Base-by-base conservation (phyloP, 2,329 filamentous ascomycete species). In the Samsoniella hepiali region DNA sequence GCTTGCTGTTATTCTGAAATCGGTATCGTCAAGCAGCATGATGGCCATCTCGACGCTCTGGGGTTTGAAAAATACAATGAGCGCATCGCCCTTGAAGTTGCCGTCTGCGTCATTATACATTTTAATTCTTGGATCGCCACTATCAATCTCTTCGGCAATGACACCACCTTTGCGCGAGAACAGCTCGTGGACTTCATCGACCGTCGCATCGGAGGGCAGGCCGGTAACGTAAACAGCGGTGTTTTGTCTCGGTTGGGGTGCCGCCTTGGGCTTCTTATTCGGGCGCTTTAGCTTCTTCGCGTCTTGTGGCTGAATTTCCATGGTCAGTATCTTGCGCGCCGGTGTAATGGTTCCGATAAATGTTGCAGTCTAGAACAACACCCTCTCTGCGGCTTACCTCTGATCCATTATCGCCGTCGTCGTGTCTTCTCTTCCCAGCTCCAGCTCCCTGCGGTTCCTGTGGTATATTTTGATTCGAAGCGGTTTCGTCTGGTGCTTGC, bases 91-190 rank as follows among this genome's bases (percentile, higher is more conserved):
- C 73, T 97, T 98, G 82, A 97, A 96, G 17, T 87, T 85, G 27
- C 93, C 95, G 1, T 88, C 78, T 1, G 90, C 86, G 73, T 97
- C 88, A 27, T 82, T 86, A 77, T 99, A 99, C 75, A 99, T 86
- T 78, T 97, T 98, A 77, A 99, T 94, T 44, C 95, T 89, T 51
- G 92, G 91, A 53, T 88, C 85, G 63, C 91, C 91, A 70, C 88
- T 93, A 72, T 97, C 93, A 67, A 97, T 93, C 76, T 96, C 91
- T 76, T 98, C 93, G 56, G 94, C 92, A 67, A 99, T 93, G 68
- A 98, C 90, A 65, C 93, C 93, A 71, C 86, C 96, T 74, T 91
- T 94, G 66, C 84, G 80, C 56, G 88, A 91, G 79, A 99, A 99
- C 34, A 91, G 82, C 31, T 92, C 85, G 68, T 90, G 84, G 17